phyloP scores from a whole-genome alignment of 345 rosid genomes.

The Aurinia saxatilis region DNA sequence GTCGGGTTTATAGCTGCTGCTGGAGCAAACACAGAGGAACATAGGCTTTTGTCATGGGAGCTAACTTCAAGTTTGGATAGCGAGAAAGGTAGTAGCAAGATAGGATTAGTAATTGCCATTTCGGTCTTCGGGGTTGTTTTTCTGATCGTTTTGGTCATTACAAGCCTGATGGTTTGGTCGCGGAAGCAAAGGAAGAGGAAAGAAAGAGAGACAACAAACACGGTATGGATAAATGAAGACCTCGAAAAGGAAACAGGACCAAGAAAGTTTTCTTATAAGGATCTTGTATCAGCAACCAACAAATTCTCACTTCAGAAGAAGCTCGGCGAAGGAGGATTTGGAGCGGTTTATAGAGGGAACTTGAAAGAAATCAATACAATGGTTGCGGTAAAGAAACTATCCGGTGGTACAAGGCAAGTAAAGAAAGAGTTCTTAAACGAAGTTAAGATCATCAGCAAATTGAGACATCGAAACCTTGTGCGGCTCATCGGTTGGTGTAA shows the following conservation, averaged over 20 bases:
- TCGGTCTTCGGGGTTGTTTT: constrained; percentile 12
- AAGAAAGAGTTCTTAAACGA: constrained; percentile 34
- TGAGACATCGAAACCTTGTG: constrained; percentile 37
- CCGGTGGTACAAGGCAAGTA: constrained; percentile 32
- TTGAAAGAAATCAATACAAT: constrained; percentile 3
- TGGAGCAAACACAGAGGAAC: neutral
- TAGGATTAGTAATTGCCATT: neutral
- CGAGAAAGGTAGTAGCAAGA: neutral
- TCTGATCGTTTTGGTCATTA: neutral
- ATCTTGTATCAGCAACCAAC: constrained; percentile 32
- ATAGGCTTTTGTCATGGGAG: constrained; percentile 30
- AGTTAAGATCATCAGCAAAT: constrained; percentile 28
- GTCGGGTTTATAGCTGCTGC: constrained; percentile 40
- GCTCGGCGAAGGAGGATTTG: constrained; percentile 43
- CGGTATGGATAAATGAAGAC: constrained; percentile 30
- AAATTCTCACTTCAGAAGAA: constrained; percentile 29
- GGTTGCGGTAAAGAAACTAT: constrained; percentile 38
- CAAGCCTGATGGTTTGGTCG: neutral
- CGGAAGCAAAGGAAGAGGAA: neutral
- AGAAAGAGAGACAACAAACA: neutral
- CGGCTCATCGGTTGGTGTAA: constrained; percentile 42
- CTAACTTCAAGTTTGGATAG: constrained; percentile 18
- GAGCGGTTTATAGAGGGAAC: constrained; percentile 36
- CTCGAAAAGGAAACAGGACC: constrained; percentile 39
- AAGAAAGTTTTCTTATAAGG: constrained; percentile 24